Percentiles rank a stretch among this genome's conserved stretches.
Conservation (phyloP, 2,329 filamentous ascomycete genomes). For the Cryphonectria radicalis region DNA sequence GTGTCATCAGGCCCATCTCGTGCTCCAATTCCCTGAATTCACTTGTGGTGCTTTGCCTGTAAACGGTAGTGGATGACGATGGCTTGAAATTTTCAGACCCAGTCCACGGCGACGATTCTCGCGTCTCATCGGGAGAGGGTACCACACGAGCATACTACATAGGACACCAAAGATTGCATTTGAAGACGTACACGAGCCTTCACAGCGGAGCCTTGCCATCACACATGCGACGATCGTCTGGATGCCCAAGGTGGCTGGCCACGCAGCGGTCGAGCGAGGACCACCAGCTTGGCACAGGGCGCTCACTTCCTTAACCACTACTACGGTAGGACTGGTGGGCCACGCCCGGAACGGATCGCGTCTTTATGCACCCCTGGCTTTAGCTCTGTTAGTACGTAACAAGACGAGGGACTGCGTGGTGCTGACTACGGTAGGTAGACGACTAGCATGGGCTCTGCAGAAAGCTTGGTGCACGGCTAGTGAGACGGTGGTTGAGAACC, state of each 20-base stretch:
- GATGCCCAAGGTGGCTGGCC: conserved; percentile 1
- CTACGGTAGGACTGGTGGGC: not conserved
- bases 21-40: not conserved
- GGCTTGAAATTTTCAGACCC: not conserved
- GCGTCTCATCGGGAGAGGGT: not conserved
- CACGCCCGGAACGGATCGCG: conserved; percentile 15
- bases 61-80: not conserved
- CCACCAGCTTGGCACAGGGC: not conserved
- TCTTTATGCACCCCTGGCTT: conserved; percentile 13
- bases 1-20: conserved; percentile 1
- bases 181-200: not conserved
- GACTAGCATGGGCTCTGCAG: not conserved
- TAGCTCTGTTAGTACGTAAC: conserved; percentile 8
- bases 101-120: not conserved
- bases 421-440: not conserved
- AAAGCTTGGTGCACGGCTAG: not conserved
- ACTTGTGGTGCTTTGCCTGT: not conserved
- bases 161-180: not conserved
- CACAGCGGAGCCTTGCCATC: not conserved
- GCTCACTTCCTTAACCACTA: not conserved
- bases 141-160: not conserved
- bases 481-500: not conserved
- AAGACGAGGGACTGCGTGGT: not conserved
- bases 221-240: not conserved
- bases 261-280: not conserved